A percentile compares a stretch with the other conserved stretches of the same genome.
These are phyloP conservation scores for Toxoplasma gondii DNA, from an alignment of 169 alveolate species.

Conservation along the genomic window DNA sequence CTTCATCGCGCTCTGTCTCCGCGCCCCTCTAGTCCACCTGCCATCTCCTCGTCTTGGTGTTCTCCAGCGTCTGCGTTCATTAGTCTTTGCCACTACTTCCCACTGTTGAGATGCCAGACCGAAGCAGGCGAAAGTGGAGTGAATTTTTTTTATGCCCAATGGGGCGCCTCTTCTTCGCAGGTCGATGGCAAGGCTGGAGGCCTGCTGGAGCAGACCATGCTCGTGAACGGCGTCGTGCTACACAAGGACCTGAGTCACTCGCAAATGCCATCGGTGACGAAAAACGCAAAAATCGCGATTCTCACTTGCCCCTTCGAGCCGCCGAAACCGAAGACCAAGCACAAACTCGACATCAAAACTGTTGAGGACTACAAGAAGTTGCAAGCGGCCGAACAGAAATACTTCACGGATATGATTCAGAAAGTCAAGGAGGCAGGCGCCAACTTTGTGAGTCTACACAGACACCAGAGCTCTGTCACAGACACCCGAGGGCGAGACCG, in stretches of 20 bases:
- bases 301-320: constrained; percentile 99
- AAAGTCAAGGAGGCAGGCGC: constrained; percentile 96
- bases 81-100: no score
- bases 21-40: no score
- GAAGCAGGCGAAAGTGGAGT: no score
- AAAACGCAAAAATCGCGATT: constrained; percentile 96
- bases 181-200: constrained; percentile 98
- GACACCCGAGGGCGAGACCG: background rate
- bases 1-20: no score
- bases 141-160: no score
- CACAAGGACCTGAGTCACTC: constrained; percentile 99
- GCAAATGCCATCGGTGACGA: constrained; percentile 94
- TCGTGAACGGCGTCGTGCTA: constrained; percentile 94
- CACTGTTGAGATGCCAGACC: no score
- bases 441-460: constrained; percentile 83
- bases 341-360: constrained; percentile 95
- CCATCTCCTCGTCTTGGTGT: no score
- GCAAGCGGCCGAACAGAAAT: constrained; percentile 92
- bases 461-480: background rate
- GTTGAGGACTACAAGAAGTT: constrained; percentile 97
- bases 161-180: constrained; percentile 46
- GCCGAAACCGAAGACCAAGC: constrained; percentile 99
- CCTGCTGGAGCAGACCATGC: constrained; percentile 93
- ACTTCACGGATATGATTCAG: constrained; percentile 95
- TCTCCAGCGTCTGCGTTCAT: no score